These are phyloP conservation scores for Globisporangium sylvaticum DNA, from an alignment of 352 stramenopile species.

Conservation along the genomic window DNA sequence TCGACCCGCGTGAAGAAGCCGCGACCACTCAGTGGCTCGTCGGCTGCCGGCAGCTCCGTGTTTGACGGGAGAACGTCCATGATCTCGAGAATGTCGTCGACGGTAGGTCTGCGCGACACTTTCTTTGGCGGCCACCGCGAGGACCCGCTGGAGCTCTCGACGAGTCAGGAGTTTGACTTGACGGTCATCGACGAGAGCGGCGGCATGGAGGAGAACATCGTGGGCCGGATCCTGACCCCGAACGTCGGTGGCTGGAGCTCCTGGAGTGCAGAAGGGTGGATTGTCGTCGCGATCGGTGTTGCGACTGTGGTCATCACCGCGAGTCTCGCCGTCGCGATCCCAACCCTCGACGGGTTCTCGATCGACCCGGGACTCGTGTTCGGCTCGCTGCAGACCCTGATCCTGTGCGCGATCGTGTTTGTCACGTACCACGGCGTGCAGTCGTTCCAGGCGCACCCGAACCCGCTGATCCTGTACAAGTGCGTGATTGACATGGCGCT, in stretches of 20 bases:
- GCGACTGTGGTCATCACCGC: conserved; percentile 40
- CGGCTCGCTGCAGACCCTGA: conserved; percentile 68
- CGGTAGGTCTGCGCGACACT: conserved; percentile 42
- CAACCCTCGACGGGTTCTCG: conserved; percentile 81
- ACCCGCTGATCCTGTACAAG: conserved; percentile 85
- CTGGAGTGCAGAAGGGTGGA: conserved; percentile 49
- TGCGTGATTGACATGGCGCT: conserved; percentile 71
- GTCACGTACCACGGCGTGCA: conserved; percentile 79
- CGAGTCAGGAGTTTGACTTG: conserved; percentile 67
- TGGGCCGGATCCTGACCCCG: conserved; percentile 51
- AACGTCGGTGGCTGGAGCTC: conserved; percentile 29
- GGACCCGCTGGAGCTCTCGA: conserved; percentile 61
- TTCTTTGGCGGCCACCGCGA: conserved; percentile 45
- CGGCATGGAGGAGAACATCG: conserved; percentile 49
- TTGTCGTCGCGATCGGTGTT: conserved; percentile 38
- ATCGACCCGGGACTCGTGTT: conserved; percentile 73
- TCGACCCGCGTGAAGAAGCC: conserved; percentile 27
- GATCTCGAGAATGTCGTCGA: conserved; percentile 41
- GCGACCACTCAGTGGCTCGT: conserved; percentile 36
- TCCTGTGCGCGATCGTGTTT: conserved; percentile 66
- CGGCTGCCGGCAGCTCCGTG: conserved; percentile 15
- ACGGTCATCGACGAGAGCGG: conserved; percentile 75
- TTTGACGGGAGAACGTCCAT: conserved; percentile 34
- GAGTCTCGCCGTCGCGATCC: conserved; percentile 29
- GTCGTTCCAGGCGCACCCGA: conserved; percentile 70